Evolutionary conservation across 108 stramenopile species (phyloP), one percentile per base, ranked within the genome.

Genomic region (Cyclotella distinguenda): DNA sequence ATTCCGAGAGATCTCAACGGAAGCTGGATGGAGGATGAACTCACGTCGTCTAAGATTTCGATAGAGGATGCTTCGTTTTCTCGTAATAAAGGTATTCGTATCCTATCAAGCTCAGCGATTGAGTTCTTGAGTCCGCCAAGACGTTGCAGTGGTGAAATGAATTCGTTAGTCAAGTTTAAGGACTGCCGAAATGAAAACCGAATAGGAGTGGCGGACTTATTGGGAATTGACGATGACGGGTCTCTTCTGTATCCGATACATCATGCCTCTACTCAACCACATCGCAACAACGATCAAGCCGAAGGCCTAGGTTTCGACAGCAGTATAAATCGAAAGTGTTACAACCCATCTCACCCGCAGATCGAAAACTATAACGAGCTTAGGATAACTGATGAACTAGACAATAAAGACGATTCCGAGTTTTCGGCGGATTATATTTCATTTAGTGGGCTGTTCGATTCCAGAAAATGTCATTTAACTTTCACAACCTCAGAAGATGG

Each of bases 151-250:
- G 42, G 13, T 33, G 10, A 53, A 57, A 47, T 31, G 50, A 47
- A 44, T 16, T 54, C 50, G 18, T 12, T 75, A 38, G 31, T 18
- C 22, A 61, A 75, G 62, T 75, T 45, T 38, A 64, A 33, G 28
- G 65, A 66, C 46, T 51, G 55, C 44, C 33, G 38, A 16, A 53
- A 61, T 23, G 51, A 36, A 36, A 47, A 15, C 21, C 42, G 36
- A 25, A 28, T 30, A 39, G 26, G 58, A 33, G 42, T 63, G 35
- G 51, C 34, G 15, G 74, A 75, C 50, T 59, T 75, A 45, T 44
- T 75, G 26, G 74, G 74, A 1, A 75, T 75, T 49, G 74, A 68
- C 49, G 66, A 75, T 56, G 74, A 75, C 56, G 74, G 66, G 22
- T 75, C 74, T 4, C 27, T 75, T 33, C 52, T 75, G 22, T 44